phyloP scores from a whole-genome alignment of 1,284 basidiomycete genomes.

The Taiwanofungus camphoratus region DNA sequence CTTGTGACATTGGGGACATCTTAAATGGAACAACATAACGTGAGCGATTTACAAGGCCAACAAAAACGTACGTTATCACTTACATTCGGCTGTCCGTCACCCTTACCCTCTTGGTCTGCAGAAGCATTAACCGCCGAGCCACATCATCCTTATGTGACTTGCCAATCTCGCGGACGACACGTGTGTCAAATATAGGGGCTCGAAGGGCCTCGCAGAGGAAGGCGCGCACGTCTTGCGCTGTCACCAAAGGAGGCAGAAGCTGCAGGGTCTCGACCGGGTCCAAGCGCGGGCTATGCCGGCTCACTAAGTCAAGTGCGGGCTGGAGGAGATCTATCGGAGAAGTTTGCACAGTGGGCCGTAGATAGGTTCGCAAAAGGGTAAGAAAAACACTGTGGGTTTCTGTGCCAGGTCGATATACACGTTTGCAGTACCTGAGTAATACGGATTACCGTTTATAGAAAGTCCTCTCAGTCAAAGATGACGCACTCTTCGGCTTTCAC shows the following conservation, averaged over 20 bases:
- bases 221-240: slow-evolving; percentile 69
- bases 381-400: slow-evolving; percentile 71
- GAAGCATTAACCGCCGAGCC: slow-evolving; percentile 61
- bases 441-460: slow-evolving; percentile 3
- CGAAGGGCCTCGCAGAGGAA: slow-evolving; percentile 78
- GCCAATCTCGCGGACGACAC: slow-evolving; percentile 62
- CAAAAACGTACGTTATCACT: slow-evolving; percentile 23
- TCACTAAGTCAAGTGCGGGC: slow-evolving; percentile 82
- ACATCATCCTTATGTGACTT: slow-evolving; percentile 72
- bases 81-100: slow-evolving; percentile 90
- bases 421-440: slow-evolving; percentile 74
- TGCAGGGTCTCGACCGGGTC: slow-evolving; percentile 78
- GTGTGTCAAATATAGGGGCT: slow-evolving; percentile 60
- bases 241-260: slow-evolving; percentile 84
- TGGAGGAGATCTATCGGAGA: slow-evolving; percentile 45
- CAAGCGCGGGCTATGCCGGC: slow-evolving; percentile 76
- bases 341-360: slow-evolving; percentile 49
- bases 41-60: neutral
- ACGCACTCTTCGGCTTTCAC: slow-evolving; percentile 84
- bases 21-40: slow-evolving; percentile 3
- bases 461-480: slow-evolving; percentile 5
- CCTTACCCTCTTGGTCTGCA: slow-evolving; percentile 82
- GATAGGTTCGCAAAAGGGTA: slow-evolving; percentile 82
- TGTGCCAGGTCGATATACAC: slow-evolving; percentile 59
- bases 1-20: slow-evolving; percentile 95